Evolutionary conservation across 306 rosid genomes (phyloP).

Genomic region (Castanea crenata): DNA sequence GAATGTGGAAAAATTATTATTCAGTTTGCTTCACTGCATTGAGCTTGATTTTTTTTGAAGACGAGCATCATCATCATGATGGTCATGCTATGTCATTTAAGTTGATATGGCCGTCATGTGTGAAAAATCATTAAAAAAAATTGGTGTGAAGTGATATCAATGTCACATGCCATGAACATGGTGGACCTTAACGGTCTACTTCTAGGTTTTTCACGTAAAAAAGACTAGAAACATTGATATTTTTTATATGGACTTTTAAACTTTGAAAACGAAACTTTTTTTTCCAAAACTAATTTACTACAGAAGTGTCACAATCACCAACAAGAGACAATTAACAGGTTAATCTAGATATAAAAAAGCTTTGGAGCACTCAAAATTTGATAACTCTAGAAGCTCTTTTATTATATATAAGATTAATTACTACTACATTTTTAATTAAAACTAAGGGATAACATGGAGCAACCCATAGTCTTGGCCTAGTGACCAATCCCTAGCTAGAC

Average conservation of each 20-base stretch:
- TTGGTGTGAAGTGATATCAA: conserved; percentile 33
- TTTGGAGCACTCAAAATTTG: not conserved
- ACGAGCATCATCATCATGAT: too few relatives aligned
- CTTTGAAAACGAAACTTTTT: too few relatives aligned
- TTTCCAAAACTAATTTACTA: not conserved
- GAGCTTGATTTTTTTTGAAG: too few relatives aligned
- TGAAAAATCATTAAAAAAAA: conserved; percentile 3
- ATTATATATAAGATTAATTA: conserved; percentile 11
- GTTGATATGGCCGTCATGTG: too few relatives aligned
- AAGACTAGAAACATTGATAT: conserved; percentile 21
- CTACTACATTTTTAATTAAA: conserved; percentile 29
- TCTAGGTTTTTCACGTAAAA: conserved; percentile 28
- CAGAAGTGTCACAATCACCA: conserved; percentile 11
- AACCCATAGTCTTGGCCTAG: conserved; percentile 35
- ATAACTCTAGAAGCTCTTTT: conserved; percentile 4
- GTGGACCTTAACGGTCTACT: conserved; percentile 33
- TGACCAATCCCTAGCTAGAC: conserved; percentile 47
- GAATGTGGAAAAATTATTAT: too few relatives aligned
- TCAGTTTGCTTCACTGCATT: too few relatives aligned
- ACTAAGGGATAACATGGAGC: conserved; percentile 23
- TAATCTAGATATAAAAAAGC: not conserved
- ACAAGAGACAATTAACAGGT: not conserved
- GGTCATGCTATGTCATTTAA: too few relatives aligned
- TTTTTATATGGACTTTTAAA: too few relatives aligned
- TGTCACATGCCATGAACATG: conserved; percentile 36